Conservation (phyloP, 805 yeast genomes). For the Saccharomycopsis lassenensis region DNA sequence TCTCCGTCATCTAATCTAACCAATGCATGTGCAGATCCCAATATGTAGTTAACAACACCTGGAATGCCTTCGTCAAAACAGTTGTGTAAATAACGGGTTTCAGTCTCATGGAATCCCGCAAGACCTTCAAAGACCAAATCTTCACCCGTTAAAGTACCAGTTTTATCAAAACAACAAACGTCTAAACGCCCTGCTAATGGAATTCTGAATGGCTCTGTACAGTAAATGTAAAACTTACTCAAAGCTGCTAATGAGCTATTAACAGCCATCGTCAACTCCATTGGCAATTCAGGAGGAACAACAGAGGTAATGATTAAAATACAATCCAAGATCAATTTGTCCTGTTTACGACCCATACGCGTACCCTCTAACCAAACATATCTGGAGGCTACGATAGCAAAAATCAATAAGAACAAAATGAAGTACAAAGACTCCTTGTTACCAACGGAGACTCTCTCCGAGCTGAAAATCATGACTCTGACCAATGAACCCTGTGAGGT, state of each 20-base stretch:
- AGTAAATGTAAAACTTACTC: constrained; percentile 78
- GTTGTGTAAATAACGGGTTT: constrained; percentile 43
- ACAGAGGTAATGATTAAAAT: constrained; percentile 92
- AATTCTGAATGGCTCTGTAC: constrained; percentile 97
- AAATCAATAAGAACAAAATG: constrained; percentile 76
- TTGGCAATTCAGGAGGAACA: constrained; percentile 97
- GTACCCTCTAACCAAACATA: constrained; percentile 98
- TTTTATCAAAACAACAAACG: constrained; percentile 96
- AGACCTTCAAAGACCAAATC: constrained; percentile 93
- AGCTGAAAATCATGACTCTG: constrained; percentile 93
- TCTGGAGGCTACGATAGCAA: constrained; percentile 93
- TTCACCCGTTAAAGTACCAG: constrained; percentile 97
- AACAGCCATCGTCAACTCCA: constrained; percentile 98
- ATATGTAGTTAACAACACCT: constrained; percentile 50
- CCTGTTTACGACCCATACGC: constrained; percentile 87
- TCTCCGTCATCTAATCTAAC: constrained; percentile 94
- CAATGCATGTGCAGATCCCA: constrained; percentile 94
- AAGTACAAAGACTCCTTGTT: constrained; percentile 90
- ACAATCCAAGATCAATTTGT: constrained; percentile 90
- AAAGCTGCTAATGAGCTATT: constrained; percentile 83
- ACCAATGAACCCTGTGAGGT: constrained; percentile 96
- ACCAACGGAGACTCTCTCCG: constrained; percentile 94
- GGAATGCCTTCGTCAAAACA: constrained; percentile 49
- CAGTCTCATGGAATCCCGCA: constrained; percentile 58
- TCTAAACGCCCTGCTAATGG: constrained; percentile 97